Evolutionary conservation across 192 early-diverging fungal species (phyloP), one percentile per base, ranked within the genome.

Genomic region (Coemansia sp.): DNA sequence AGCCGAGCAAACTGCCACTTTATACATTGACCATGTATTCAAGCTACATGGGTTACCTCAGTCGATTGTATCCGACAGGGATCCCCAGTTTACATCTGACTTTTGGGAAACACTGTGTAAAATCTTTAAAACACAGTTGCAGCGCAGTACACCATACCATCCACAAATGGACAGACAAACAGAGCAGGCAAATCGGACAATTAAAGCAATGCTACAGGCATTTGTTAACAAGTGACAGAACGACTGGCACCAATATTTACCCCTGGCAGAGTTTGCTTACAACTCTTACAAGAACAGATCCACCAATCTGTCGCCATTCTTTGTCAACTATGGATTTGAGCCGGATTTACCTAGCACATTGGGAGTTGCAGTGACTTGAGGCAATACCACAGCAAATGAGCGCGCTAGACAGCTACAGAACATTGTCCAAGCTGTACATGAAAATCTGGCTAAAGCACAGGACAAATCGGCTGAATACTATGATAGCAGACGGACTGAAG

Each of bases 261-360:
- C 72, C 4, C 10, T 70, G 0, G 80, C 73, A 1, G 80, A 85
- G 35, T 82, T 85, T 38, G 70, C 75, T 0, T 87, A 85, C 72
- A 89, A 87, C 57, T 35, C 29, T 23, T 14, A 27, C 3, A n/a
- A 17, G 25, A 27, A 56, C 32, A 5, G 17, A 4, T 6, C 54
- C 3, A 56, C 54, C 4, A 9, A 10, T 27, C 14, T 32, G 7
- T 11, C 25, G 54, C 25, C 32, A 12, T 35, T 35, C 29, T 35
- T 56, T 29, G n/a, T 56, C 14, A 29, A 35, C 4, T 14, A 56
- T 56, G 32, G 32, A 9, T 27, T 27, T 1, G 25, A 27, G 1
- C 25, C 4, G 1, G 25, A 27, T 27, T 27, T 27, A 5, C 25
- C 25, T 27, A 27, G 25, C 25, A 27, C 25, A 27, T 27, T 27